Evolutionary conservation across 2,329 filamentous ascomycete genomes (phyloP), one percentile per base, ranked within the genome.

Genomic region (Zymoseptoria brevis): DNA sequence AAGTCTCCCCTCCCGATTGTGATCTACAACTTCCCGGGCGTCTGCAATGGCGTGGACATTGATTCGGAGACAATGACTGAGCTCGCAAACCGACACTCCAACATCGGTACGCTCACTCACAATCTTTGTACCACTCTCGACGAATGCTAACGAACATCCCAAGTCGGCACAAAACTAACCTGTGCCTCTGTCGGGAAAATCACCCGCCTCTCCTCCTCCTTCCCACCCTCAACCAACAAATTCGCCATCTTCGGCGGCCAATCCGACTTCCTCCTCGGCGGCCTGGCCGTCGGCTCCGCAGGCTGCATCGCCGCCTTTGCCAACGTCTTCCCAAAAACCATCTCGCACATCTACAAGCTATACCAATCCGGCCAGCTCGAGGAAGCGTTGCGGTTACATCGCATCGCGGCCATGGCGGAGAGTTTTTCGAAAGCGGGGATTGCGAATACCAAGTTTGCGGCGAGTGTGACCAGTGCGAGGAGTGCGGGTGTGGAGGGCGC

Each of bases 181-280:
- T 89, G 87, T 68, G 87, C 86, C n/a, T 85, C 83, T 65, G 87
- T 88, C 30, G 87, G 85, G 60, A 90, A 90, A 74, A 80, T 90
- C 54, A 83, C 84, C 3, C 79, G 87, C 8, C 79, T 90, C 3
- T 77, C 79, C 0, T 77, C 80, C 1, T 73, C 74, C 22, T 74
- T 81, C 60, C 22, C n/a, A 13, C 51, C 51, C 22, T 72, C 79
- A 0, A 72, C 80, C 0, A 77, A 81, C 1, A 72, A 79, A 9
- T 91, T 91, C 68, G 82, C 86, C 1, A 82, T 84, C 0, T 90
- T 84, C 67, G 87, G 86, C 0, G 88, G 88, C 0, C 87, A 90
- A 74, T 84, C 83, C 1, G 88, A 91, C 68, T 90, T 88, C 71
- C 72, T 90, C 49, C 74, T 85, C 26, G 81, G 78, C 1, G 82